Conservation (phyloP, 768 basidiomycete species). For the Mrakia blollopis region DNA sequence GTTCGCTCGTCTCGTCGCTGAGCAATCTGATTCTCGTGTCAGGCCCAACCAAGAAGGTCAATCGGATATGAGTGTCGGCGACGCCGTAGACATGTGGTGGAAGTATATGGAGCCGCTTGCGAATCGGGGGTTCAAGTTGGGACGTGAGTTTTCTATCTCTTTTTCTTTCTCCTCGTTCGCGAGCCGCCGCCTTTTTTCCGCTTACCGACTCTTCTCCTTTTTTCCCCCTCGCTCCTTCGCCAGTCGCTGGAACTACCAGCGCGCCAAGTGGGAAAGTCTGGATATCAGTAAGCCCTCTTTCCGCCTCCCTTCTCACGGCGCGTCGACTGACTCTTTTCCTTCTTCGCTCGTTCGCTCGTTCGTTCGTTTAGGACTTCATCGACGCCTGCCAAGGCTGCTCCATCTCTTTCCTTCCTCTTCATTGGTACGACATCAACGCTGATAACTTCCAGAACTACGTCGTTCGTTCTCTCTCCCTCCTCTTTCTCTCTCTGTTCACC, state of each 20-base stretch:
- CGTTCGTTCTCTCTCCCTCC: not conserved
- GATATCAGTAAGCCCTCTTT: not conserved
- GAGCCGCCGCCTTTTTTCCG: not conserved
- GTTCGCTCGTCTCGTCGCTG: not conserved
- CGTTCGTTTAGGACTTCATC: not conserved
- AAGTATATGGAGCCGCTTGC: slow-evolving; percentile 7
- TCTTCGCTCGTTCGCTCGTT: too few species aligned
- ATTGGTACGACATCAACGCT: not conserved
- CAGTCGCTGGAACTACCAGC: not conserved
- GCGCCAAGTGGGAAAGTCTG: not conserved
- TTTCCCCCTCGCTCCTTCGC: not conserved
- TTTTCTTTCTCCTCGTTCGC: not conserved
- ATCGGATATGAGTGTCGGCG: slow-evolving; percentile 1
- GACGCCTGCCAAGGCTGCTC: not conserved
- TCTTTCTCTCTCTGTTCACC: not conserved
- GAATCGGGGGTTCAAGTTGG: not conserved
- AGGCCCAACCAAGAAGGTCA: slow-evolving; percentile 2
- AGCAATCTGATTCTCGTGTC: not conserved
- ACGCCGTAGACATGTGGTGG: not conserved
- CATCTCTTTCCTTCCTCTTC: not conserved
- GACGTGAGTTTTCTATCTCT: not conserved
- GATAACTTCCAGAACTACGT: not conserved
- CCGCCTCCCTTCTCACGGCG: not conserved
- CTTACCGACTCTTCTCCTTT: not conserved
- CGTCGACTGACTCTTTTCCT: not conserved